Evolutionary conservation across 2,329 filamentous ascomycete species (phyloP).

Genomic region (Cladosporium sp.): DNA sequence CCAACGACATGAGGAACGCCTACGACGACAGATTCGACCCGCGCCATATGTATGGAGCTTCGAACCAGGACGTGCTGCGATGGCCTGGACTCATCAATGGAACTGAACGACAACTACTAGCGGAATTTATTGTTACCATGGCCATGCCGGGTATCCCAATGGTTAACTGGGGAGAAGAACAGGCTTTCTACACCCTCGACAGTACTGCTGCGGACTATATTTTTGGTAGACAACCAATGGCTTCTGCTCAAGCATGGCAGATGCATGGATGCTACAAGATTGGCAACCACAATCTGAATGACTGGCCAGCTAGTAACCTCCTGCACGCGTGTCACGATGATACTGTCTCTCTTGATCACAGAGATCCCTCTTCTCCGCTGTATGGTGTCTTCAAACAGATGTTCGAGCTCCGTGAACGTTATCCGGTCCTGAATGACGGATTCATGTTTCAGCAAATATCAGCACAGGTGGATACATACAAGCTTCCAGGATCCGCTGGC

Average conservation of each 20-base stretch:
- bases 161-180: conserved; percentile 65
- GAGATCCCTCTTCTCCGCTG: conserved; percentile 62
- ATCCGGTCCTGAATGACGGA: conserved; percentile 61
- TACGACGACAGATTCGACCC: conserved; percentile 64
- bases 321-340: conserved; percentile 59
- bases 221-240: conserved; percentile 64
- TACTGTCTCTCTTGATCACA: conserved; percentile 59
- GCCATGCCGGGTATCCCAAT: conserved; percentile 62
- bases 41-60: conserved; percentile 63
- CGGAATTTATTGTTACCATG: conserved; percentile 60
- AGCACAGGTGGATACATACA: conserved; percentile 54
- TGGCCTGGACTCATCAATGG: conserved; percentile 62
- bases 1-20: conserved; percentile 61
- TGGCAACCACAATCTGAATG: conserved; percentile 56
- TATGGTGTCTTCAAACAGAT: conserved; percentile 63
- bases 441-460: conserved; percentile 57
- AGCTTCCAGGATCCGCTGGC: conserved; percentile 54
- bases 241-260: conserved; percentile 62
- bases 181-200: conserved; percentile 64
- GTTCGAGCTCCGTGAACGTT: conserved; percentile 60
- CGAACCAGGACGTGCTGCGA: conserved; percentile 66
- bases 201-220: conserved; percentile 65
- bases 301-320: conserved; percentile 58
- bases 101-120: conserved; percentile 58
- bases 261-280: conserved; percentile 64